Evolutionary conservation across 345 rosid species (phyloP), one percentile per base, ranked within the genome.

Genomic region (Citrus medica): DNA sequence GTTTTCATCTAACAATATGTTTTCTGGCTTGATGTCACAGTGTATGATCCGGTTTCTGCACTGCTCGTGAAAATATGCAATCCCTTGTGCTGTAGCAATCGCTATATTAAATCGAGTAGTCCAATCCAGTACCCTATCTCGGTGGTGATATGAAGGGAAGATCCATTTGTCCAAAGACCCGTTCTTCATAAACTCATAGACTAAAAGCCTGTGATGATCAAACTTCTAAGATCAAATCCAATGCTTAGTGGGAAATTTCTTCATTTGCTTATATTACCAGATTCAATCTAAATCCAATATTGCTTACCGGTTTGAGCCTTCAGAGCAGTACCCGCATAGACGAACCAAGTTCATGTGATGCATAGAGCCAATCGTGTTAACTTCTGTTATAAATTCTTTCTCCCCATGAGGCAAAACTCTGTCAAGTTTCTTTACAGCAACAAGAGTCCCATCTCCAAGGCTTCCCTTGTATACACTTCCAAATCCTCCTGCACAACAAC

Each of bases 261-360:
- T 65, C 69, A 32, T 65, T 32, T 17, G 2, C 42, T 7, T 65
- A 33, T 33, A 3, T 7, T 33, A 7, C 24, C 3, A 2, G 69
- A 38, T 40, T 40, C 25, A 68, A n/a, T 68, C 14, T 27, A 37
- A 40, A 16, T 53, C 2, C 17, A 59, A 30, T 33, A 21, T 27
- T 62, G 42, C 76, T 76, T 86, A 91, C 98, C 98, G 89, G 9
- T 89, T 89, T 17, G 92, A 83, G 51, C 89, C 89, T 67, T 93
- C 94, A 1, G 94, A 87, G 87, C 96, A 93, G 79, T 88, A 93
- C 19, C 96, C 98, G 2, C 91, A 86, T 25, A 93, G 85, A 32
- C 87, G 95, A 74, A 92, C 96, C 56, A 94, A 87, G 83, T 88
- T 92, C 89, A 91, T 79, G 79, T 94, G 98, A 86, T 94, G 98